phyloP scores from a whole-genome alignment of 352 stramenopile genomes.

The Pythium volutum region DNA sequence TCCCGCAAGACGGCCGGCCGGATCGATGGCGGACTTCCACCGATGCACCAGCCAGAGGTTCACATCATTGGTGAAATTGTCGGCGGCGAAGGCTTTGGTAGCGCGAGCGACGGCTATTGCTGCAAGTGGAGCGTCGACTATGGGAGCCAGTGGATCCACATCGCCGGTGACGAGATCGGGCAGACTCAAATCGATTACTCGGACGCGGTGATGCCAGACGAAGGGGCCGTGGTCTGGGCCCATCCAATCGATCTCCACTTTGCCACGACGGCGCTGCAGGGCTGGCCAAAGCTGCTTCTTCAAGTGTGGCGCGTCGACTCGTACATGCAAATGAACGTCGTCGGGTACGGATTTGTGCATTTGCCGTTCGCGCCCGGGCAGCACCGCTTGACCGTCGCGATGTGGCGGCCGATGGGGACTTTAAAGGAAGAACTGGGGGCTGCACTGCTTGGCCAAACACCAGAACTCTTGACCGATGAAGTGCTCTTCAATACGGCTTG shows the following conservation, averaged over 20 bases:
- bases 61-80: slow-evolving; percentile 71
- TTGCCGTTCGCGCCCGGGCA: slow-evolving; percentile 54
- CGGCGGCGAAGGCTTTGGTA: slow-evolving; percentile 46
- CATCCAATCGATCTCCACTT: slow-evolving; percentile 75
- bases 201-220: slow-evolving; percentile 17
- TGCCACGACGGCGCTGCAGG: slow-evolving; percentile 45
- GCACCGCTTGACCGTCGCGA: slow-evolving; percentile 37
- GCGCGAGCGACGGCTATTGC: slow-evolving; percentile 33
- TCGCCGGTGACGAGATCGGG: slow-evolving; percentile 53
- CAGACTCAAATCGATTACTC: slow-evolving; percentile 68
- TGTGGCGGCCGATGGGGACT: slow-evolving; percentile 63
- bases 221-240: slow-evolving; percentile 39
- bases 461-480: slow-evolving; percentile 55
- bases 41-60: slow-evolving; percentile 56
- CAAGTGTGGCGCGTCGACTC: slow-evolving; percentile 61
- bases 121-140: slow-evolving; percentile 76
- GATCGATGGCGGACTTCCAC: slow-evolving; percentile 22
- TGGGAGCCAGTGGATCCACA: slow-evolving; percentile 49
- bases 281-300: slow-evolving; percentile 63
- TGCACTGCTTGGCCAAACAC: slow-evolving; percentile 44
- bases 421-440: slow-evolving; percentile 48
- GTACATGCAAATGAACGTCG: slow-evolving; percentile 42
- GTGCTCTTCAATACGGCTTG: slow-evolving; percentile 54
- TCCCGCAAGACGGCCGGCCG: background rate
- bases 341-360: slow-evolving; percentile 58